Conservation (phyloP, 2,329 filamentous ascomycete genomes). For the Achaetomium macrosporum region DNA sequence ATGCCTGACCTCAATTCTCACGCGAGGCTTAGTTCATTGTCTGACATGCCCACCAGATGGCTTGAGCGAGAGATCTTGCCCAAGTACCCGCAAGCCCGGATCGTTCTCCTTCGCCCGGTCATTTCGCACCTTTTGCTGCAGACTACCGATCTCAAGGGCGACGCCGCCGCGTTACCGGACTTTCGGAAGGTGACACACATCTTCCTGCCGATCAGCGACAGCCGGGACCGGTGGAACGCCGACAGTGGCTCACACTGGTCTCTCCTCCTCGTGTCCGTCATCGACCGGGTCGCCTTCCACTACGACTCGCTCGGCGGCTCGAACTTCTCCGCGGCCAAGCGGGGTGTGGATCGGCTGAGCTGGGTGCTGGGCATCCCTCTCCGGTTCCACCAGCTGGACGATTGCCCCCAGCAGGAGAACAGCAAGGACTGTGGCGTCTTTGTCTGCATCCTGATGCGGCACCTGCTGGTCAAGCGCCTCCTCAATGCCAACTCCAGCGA, state of each 20-base stretch:
- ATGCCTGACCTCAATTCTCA: slow-evolving; percentile 31
- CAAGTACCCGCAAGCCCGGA: slow-evolving; percentile 74
- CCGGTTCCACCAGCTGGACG: slow-evolving; percentile 73
- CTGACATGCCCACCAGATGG: slow-evolving; percentile 46
- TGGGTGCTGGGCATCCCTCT: slow-evolving; percentile 61
- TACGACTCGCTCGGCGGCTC: slow-evolving; percentile 80
- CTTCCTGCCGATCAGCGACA: slow-evolving; percentile 94
- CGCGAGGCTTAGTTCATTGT: neutral
- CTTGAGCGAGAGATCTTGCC: slow-evolving; percentile 84
- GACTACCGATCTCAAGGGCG: slow-evolving; percentile 50
- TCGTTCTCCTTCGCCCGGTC: slow-evolving; percentile 83
- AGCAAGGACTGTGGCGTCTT: slow-evolving; percentile 92
- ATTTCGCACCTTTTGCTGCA: slow-evolving; percentile 91
- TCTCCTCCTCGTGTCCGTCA: slow-evolving; percentile 77
- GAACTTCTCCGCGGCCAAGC: slow-evolving; percentile 68
- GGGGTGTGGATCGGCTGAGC: slow-evolving; percentile 63
- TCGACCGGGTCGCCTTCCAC: slow-evolving; percentile 91
- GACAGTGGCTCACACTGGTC: slow-evolving; percentile 96
- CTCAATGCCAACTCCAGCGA: slow-evolving; percentile 71
- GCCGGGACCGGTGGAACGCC: slow-evolving; percentile 64
- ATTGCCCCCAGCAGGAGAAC: slow-evolving; percentile 88
- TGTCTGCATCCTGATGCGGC: slow-evolving; percentile 91
- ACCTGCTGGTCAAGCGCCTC: slow-evolving; percentile 80
- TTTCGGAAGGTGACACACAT: slow-evolving; percentile 81
- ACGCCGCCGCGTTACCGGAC: slow-evolving; percentile 68